A percentile compares a stretch with the other conserved stretches of the same genome.
phyloP scores from a whole-genome alignment of 1,139 yeast species.

The Debaryomycetaceae sp. region DNA sequence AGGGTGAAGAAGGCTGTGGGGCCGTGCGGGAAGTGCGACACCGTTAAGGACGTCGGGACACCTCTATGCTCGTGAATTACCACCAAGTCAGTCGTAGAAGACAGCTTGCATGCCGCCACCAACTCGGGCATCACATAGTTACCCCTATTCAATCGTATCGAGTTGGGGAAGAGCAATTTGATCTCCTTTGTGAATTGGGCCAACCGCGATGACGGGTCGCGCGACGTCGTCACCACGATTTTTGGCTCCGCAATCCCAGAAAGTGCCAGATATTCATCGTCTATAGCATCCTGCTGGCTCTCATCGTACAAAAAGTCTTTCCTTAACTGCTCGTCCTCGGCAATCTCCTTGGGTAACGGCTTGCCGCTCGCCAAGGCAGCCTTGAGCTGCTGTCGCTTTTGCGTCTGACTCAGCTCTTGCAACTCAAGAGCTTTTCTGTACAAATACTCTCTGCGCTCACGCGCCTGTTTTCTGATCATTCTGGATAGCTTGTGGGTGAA shows the following conservation, averaged over 20 bases:
- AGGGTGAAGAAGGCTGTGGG: slow-evolving; percentile 93
- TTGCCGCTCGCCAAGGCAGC: slow-evolving; percentile 91
- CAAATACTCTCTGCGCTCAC: slow-evolving; percentile 91
- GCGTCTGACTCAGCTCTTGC: slow-evolving; percentile 82
- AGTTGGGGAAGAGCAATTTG: slow-evolving; percentile 82
- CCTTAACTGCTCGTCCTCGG: slow-evolving; percentile 80
- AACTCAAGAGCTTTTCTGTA: slow-evolving; percentile 85
- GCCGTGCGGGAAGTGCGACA: slow-evolving; percentile 96
- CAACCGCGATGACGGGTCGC: slow-evolving; percentile 83
- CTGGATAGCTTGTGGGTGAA: background rate
- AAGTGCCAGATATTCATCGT: slow-evolving; percentile 85
- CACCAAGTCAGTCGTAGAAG: slow-evolving; percentile 73
- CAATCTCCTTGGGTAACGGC: slow-evolving; percentile 81
- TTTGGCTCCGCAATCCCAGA: slow-evolving; percentile 93
- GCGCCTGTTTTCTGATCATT: slow-evolving; percentile 84
- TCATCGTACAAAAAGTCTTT: slow-evolving; percentile 84
- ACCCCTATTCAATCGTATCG: slow-evolving; percentile 89
- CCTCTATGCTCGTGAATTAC: slow-evolving; percentile 96
- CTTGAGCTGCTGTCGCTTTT: slow-evolving; percentile 80
- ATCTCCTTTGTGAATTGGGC: slow-evolving; percentile 92
- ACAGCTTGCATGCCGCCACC: slow-evolving; percentile 73
- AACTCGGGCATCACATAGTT: slow-evolving; percentile 81
- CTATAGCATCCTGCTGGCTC: slow-evolving; percentile 58
- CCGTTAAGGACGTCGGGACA: slow-evolving; percentile 89
- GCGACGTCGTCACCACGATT: slow-evolving; percentile 85